Base-by-base conservation (phyloP, 805 yeast genomes). In the Saccharomycopsis sp. region DNA sequence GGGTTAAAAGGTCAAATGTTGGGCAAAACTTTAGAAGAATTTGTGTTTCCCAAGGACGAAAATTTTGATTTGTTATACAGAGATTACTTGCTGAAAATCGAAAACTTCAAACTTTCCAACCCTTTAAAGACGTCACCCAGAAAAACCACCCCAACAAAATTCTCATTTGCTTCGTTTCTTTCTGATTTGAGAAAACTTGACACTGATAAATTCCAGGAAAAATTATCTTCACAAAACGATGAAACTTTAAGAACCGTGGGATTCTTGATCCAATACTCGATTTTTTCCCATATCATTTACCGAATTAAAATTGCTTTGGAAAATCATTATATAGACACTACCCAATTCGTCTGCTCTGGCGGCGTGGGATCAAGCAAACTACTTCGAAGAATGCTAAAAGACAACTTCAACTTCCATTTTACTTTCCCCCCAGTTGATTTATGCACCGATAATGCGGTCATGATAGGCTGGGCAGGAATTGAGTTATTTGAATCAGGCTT, bases 381-480 rank as follows among this genome's bases (percentile, higher is more conserved):
- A 21, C 59, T 85, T 13, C 61, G 94, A 39, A 45, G 56, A 5
- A 69, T 68, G 60, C 55, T 82, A 4, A 50, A 54, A 36, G 49
- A 52, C 1, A 63, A 66, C 3, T 57, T 75, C n/a, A 39, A 58
- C 3, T n/a, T 23, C 19, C 58, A 36, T 49, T 52, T 64, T 52
- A 72, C 73, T 48, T 85, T 76, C 51, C 95, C 96, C 0, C 76
- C 73, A 17, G 63, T 76, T 2, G 59, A 67, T 1, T 62, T 87
- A 45, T 92, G 98, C 55, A 86, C 96, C 0, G 98, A 92, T 54
- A 92, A 92, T 57, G 95, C 96, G 0, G 74, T 86, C 2, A 92
- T 92, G 98, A 92, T 92, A 39, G 98, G 96, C 1, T 85, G 94
- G 77, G 95, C 97, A 0, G 98, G 96, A 0, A 84, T 89, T 6